Percentiles rank a stretch among this genome's conserved stretches.
Evolutionary conservation across 306 rosid genomes (phyloP).

Genomic region (Adenanthera pavonina): DNA sequence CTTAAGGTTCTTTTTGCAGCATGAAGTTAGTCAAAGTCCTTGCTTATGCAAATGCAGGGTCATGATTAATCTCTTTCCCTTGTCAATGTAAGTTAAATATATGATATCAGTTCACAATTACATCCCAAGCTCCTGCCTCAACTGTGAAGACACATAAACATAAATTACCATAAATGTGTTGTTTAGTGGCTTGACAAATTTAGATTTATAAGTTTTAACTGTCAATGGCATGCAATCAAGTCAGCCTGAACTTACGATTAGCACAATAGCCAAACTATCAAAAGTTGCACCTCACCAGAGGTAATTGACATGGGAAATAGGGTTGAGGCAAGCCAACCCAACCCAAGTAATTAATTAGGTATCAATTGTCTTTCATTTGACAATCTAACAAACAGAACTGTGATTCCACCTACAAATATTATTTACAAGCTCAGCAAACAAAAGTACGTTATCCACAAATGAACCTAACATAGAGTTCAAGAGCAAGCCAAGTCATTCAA

Average conservation of each 20-base stretch:
- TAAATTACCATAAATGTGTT: not conserved
- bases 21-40: slow-evolving; percentile 6
- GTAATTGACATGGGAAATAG: not conserved
- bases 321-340: not conserved
- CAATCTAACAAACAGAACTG: not conserved
- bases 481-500: slow-evolving; percentile 3
- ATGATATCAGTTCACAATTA: not conserved
- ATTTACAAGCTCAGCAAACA: slow-evolving; percentile 27
- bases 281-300: slow-evolving; percentile 1
- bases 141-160: not conserved
- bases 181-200: not conserved
- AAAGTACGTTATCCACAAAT: slow-evolving; percentile 13
- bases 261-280: slow-evolving; percentile 19
- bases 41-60: slow-evolving; percentile 30
- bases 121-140: slow-evolving; percentile 26
- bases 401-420: not conserved
- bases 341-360: not conserved
- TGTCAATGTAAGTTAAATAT: not conserved
- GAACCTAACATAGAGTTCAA: slow-evolving; percentile 10
- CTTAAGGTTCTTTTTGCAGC: slow-evolving; percentile 27
- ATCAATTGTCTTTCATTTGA: not conserved
- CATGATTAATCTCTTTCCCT: slow-evolving; percentile 22
- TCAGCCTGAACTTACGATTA: slow-evolving; percentile 4
- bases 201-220: slow-evolving; percentile 6
- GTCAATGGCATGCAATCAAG: slow-evolving; percentile 7